These are phyloP conservation scores for Asterochloris erici DNA, from an alignment of 139 green algal species.

Conservation along the genomic window DNA sequence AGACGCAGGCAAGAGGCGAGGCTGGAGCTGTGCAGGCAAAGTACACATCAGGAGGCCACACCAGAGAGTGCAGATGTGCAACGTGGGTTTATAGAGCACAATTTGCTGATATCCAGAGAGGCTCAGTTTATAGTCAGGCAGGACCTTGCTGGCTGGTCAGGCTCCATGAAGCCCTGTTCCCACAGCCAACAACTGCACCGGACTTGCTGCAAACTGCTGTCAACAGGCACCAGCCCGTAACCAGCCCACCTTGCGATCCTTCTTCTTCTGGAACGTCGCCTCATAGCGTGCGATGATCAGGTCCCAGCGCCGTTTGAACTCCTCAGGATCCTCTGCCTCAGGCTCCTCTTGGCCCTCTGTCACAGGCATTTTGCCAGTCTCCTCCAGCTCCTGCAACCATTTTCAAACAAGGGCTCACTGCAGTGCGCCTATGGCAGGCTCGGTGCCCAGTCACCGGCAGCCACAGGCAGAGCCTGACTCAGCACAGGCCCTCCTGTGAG, in stretches of 20 bases:
- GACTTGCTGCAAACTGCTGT: neutral
- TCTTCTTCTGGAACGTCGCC: slow-evolving; percentile 8
- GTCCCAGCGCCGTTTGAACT: slow-evolving; percentile 5
- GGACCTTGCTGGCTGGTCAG: neutral
- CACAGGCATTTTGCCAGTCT: too few species aligned
- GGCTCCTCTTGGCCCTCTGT: too few species aligned
- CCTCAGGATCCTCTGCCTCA: neutral
- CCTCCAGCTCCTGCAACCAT: too few species aligned
- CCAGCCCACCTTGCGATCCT: slow-evolving; percentile 2
- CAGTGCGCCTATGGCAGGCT: too few species aligned
- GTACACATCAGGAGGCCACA: neutral
- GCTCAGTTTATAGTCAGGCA: neutral
- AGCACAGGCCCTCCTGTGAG: too few species aligned
- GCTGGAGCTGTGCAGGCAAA: too few species aligned
- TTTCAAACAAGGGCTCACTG: too few species aligned
- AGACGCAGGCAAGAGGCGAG: neutral
- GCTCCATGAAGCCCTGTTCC: neutral
- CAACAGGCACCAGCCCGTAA: neutral
- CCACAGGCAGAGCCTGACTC: too few species aligned
- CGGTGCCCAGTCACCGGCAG: too few species aligned
- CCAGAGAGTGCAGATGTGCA: neutral
- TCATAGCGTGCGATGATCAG: slow-evolving; percentile 7
- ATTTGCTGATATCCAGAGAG: neutral
- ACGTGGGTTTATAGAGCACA: neutral
- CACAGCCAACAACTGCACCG: neutral